Base-by-base conservation (phyloP, 2,329 filamentous ascomycete genomes). In the Fusarium circinatum region DNA sequence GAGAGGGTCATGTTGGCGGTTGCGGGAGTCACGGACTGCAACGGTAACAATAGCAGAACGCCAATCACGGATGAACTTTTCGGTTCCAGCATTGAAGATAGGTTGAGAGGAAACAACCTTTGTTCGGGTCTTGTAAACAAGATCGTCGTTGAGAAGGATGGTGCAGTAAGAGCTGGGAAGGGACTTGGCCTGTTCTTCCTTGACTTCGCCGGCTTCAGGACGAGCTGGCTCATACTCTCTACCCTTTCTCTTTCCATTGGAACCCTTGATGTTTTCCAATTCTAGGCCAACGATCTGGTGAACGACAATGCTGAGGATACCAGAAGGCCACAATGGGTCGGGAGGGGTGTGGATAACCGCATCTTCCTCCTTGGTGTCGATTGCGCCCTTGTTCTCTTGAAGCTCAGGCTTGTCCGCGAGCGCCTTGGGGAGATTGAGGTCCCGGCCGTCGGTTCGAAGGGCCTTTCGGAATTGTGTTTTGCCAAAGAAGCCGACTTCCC, bases 251-350 rank as follows among this genome's bases (percentile, higher is more conserved):
- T 93, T 95, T 10, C 95, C 94, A 13, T 91, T 84, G 18, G 92
- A 96, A 4, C 96, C 96, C 79, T 96, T 94, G 81, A 97, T 90
- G 75, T 98, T 96, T 68, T 93, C 91, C n/a, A 98, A 86, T 82
- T 98, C 95, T 14, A 99, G 88, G 70, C 96, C 97, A 75, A 98
- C 95, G 74, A 98, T 97, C 81, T 98, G 96, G 79, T 98, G 96
- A 32, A 98, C 88, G 48, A 98, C 88, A 42, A 98, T 83, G 76
- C 92, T 95, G 79, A 96, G 91, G 26, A 99, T 87, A 65, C 96
- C 96, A 76, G 93, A 97, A 3, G 96, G 96, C 94, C 95, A 98
- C 12, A 98, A 87, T n/a, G 96, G 96, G 80, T 98, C 96, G 1
- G 96, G 96, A 11, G 96, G 96, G 0, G 95, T 98, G 79, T 94